Evolutionary conservation across 1,139 yeast species (phyloP).

Genomic region (Komagataea norvegica): DNA sequence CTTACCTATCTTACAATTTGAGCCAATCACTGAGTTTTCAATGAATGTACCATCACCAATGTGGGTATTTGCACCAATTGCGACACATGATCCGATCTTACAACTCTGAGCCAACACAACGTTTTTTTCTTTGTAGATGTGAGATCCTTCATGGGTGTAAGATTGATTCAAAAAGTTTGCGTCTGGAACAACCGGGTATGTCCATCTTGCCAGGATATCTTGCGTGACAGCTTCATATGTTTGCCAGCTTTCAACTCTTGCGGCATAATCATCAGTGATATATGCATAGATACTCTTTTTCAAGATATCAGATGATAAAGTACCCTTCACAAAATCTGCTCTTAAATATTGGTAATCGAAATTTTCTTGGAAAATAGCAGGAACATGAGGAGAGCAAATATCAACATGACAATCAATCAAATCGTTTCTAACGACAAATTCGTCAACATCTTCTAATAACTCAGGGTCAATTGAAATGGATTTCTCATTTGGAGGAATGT

Average conservation of each 20-base stretch:
- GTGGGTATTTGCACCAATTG: constrained; percentile 69
- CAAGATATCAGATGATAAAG: constrained; percentile 81
- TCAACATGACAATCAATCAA: constrained; percentile 95
- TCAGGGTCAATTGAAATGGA: constrained; percentile 79
- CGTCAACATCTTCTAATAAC: constrained; percentile 72
- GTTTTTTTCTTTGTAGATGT: constrained; percentile 78
- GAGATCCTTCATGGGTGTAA: constrained; percentile 75
- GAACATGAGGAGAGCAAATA: constrained; percentile 91
- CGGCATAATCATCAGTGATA: constrained; percentile 71
- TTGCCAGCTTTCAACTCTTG: constrained; percentile 90
- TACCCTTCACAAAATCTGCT: constrained; percentile 85
- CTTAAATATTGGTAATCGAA: constrained; percentile 89
- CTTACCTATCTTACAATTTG: constrained; percentile 77
- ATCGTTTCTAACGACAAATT: constrained; percentile 79
- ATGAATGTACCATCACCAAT: constrained; percentile 56
- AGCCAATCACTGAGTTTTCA: constrained; percentile 72
- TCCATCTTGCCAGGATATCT: constrained; percentile 86
- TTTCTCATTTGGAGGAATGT: constrained; percentile 56
- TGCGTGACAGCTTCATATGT: constrained; percentile 91
- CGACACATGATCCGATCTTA: constrained; percentile 67
- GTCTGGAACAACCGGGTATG: constrained; percentile 90
- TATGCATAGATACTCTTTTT: constrained; percentile 90
- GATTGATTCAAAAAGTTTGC: constrained; percentile 69
- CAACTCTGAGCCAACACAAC: constrained; percentile 92
- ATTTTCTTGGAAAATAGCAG: constrained; percentile 92